These are phyloP conservation scores for Fraxinus velutina DNA, from an alignment of 305 asterid genomes.

Conservation along the genomic window DNA sequence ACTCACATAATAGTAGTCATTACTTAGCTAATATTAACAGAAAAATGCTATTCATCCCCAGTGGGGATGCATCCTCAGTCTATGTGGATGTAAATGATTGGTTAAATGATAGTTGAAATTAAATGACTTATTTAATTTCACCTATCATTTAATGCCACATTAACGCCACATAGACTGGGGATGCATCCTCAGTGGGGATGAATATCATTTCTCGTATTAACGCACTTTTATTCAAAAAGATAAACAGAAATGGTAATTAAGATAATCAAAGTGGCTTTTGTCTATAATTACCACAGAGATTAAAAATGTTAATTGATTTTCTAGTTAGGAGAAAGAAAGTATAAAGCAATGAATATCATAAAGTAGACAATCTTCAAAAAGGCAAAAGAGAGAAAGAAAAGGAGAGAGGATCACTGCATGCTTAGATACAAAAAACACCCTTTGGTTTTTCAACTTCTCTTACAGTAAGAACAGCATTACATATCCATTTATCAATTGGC, in stretches of 20 bases:
- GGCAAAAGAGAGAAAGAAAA: constrained; percentile 6
- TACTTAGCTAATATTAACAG: background rate
- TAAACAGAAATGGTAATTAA: background rate
- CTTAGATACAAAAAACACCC: constrained; percentile 6
- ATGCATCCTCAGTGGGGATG: too few species aligned
- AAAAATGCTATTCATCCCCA: too few species aligned
- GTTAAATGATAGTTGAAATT: too few species aligned
- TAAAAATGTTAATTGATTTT: constrained; percentile 25
- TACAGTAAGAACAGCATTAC: constrained; percentile 18
- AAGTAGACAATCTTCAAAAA: constrained; percentile 26
- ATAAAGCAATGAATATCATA: constrained; percentile 22
- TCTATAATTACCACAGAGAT: constrained; percentile 35
- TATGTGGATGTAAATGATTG: too few species aligned
- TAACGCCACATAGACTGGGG: too few species aligned
- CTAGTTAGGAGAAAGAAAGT: constrained; percentile 19
- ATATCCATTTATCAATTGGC: background rate
- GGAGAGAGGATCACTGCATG: constrained; percentile 27
- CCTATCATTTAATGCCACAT: too few species aligned
- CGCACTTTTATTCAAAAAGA: background rate
- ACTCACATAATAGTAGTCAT: background rate
- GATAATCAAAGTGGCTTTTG: background rate
- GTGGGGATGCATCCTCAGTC: too few species aligned
- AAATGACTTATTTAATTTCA: too few species aligned
- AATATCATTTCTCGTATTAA: too few species aligned
- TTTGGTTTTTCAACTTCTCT: background rate